Percentiles rank a stretch among this genome's conserved stretches.
Conservation (phyloP, 208 protist genomes). For the Herpetomonas tarakana region DNA sequence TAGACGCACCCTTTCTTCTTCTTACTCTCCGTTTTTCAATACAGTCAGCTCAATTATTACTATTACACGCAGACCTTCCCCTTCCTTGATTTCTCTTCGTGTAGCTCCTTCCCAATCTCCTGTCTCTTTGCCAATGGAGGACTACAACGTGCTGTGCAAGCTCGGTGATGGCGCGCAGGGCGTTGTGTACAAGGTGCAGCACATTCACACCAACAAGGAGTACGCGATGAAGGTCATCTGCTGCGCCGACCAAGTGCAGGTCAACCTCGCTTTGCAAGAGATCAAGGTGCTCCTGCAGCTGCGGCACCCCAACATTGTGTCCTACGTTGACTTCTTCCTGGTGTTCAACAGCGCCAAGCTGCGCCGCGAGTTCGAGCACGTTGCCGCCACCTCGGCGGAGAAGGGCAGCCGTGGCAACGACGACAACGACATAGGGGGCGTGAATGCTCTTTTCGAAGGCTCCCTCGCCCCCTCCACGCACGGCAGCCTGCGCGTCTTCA, state of each 20-base stretch:
- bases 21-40: slow-evolving; percentile 4
- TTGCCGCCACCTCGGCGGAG: background rate
- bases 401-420: slow-evolving; percentile 9
- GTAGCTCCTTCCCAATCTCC: too few species aligned
- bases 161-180: slow-evolving; percentile 83
- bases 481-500: background rate
- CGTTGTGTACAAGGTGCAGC: slow-evolving; percentile 66
- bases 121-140: too few species aligned
- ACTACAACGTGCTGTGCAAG: slow-evolving; percentile 61
- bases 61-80: background rate
- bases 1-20: slow-evolving; percentile 5
- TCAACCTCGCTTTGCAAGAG: slow-evolving; percentile 81
- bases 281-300: slow-evolving; percentile 84
- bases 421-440: slow-evolving; percentile 6
- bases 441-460: background rate
- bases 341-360: slow-evolving; percentile 65
- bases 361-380: slow-evolving; percentile 35
- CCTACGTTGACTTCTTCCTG: slow-evolving; percentile 88
- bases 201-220: slow-evolving; percentile 36
- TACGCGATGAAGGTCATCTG: slow-evolving; percentile 88
- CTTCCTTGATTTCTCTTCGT: background rate
- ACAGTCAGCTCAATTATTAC: background rate
- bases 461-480: background rate
- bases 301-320: slow-evolving; percentile 74
- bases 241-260: slow-evolving; percentile 52